Evolutionary conservation across 1,139 yeast species (phyloP), one percentile per base, ranked within the genome.

Genomic region (Geotrichum macrosporum): DNA sequence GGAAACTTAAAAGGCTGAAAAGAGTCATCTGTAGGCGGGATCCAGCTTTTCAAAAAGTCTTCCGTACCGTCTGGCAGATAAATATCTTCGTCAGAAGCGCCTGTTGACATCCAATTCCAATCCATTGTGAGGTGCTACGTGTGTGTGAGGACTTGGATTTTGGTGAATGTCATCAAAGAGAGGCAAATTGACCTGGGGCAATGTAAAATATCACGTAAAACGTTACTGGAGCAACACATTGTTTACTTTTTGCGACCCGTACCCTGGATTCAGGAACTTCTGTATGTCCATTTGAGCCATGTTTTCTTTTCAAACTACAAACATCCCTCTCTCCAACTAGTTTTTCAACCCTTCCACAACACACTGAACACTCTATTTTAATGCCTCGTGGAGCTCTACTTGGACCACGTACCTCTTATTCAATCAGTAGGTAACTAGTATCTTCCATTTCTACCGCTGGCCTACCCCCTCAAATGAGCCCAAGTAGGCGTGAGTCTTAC

Each of bases 401-500:
- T 31, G 35, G 15, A 8, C 18, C 18, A 13, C 12, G 9, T 13
- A 13, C 35, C n/a, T 6, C 6, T 12, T 35, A 21, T 22, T n/a
- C n/a, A n/a, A n/a, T 18, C 6, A 21, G 27, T n/a, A 18, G 33
- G 33, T 37, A 37, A 26, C 27, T 24, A 15, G 15, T 26, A 10
- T 12, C 24, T 13, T 20, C 22, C 32, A n/a, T 22, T 26, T 18
- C 3, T 9, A 37, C 12, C 33, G 8, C 21, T 31, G 35, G 18
- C 10, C 41, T 10, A 15, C 5, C 16, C 12, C 27, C 4, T 5
- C 19, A 21, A 19, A 37, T 27, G 34, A 15, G 22, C 13, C 15
- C 32, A 12, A 37, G 34, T 21, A 15, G 41, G 30, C 51, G 66
- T 27, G 60, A 57, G 32, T 61, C 66, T 8, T 61, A 59, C 40